Evolutionary conservation across 352 stramenopile genomes (phyloP), one percentile per base, ranked within the genome.

Genomic region (Phytophthora citrophthora): DNA sequence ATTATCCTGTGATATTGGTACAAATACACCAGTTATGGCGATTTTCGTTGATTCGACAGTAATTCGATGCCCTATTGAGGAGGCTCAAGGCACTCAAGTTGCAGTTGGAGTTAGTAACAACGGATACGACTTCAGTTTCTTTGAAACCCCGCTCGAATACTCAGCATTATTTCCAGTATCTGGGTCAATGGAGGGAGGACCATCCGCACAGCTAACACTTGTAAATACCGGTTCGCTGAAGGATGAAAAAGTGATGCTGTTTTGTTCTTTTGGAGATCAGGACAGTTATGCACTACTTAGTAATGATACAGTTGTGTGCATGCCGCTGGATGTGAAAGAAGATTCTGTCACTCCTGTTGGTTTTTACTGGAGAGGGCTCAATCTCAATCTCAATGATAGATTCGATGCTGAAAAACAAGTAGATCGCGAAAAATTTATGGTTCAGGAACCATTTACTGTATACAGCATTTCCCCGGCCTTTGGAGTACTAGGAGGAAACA

Each of bases 401-500:
- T 66, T 73, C 48, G 24, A 57, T 4, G 44, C 41, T 2, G 38
- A 48, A 12, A 44, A 63, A 16, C 54, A 59, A 39, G 1, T 16
- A 13, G 5, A 46, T 13, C 16, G 74, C 7, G 20, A 41, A 0
- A 57, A 68, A 8, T 27, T 92, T 26, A 7, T 77, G 20, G 88
- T 88, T 27, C 66, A 58, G 38, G 83, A 88, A 3, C 36, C 55
- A 0, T 64, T 85, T 36, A 32, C 58, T 2, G 54, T 89, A 0
- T 55, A 77, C n/a, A 12, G 27, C 9, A 71, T 92, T 18, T 23
- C 39, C 9, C 83, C 83, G 1, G 29, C 32, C 0, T 79, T 88
- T 52, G 83, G 83, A 4, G 67, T 73, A 1, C 40, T 86, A 9
- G 49, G 74, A 52, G 83, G 83, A 2, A 74, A 73, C 11, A 86